Base-by-base conservation (phyloP, 2,329 filamentous ascomycete species). In the Gyromitra esculenta region DNA sequence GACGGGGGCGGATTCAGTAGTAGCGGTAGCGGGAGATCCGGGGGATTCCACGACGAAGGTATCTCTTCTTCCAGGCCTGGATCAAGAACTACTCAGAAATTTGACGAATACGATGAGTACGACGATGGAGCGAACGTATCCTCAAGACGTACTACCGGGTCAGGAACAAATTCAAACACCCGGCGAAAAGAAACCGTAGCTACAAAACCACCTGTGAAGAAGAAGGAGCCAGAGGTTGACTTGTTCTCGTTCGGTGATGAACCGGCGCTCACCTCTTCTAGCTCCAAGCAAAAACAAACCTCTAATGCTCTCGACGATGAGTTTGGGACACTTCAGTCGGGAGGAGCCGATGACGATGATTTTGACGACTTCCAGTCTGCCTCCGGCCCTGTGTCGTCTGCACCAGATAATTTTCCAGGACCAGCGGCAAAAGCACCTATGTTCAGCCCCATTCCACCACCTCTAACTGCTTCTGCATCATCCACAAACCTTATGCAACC, bases 351-450 rank as follows among this genome's bases (percentile, higher is more conserved):
- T 78, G 95, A 97, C 79, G 94, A 97, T 80, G 96, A 97, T 79
- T 98, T 98, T 82, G 96, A 98, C 82, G 96, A 99, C 82, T 98
- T 98, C 87, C 93, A 97, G 84, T 97, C 94, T 21, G 95, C 95
- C 13, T 86, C 91, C 1, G 89, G 91, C 2, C 85, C 89, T 35
- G 82, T 86, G 13, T 84, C 84, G 54, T 65, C 81, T 9, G 31
- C 59, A 67, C 18, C 71, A 43, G 13, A 78, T 37, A 25, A 64
- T 63, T 67, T 75, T 21, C 56, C 79, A 81, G 69, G 68, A 25
- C 57, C 79, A 81, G 66, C 80, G 18, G 84, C 87, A 21, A 85
- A 87, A 41, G 80, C 84, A 13, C 81, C 82, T 37, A 84, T 86
- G 5, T 84, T 85, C 9, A 85, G 85, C 74, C 85, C 85, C 2